These are phyloP conservation scores for Populus davidiana DNA, from an alignment of 345 rosid species.

Conservation along the genomic window DNA sequence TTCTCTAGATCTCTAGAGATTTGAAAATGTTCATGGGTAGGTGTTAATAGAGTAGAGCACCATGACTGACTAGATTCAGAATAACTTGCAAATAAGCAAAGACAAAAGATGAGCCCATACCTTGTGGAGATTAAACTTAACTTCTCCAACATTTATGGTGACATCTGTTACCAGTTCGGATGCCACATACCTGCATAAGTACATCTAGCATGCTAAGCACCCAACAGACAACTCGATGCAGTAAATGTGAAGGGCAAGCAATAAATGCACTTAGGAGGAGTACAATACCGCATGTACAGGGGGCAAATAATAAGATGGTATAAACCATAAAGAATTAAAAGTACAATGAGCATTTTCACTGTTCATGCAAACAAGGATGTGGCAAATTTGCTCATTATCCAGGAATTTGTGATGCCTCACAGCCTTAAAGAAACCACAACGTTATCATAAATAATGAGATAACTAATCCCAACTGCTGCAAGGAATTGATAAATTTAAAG, in stretches of 20 bases:
- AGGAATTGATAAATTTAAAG: background rate
- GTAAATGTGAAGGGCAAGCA: slow-evolving; percentile 4
- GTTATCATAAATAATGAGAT: background rate
- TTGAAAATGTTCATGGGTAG: background rate
- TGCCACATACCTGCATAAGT: slow-evolving; percentile 54
- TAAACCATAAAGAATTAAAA: background rate
- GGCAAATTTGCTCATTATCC: background rate
- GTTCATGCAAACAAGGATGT: background rate
- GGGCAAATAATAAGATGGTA: background rate
- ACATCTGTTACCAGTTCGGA: slow-evolving; percentile 77
- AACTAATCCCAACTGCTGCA: background rate
- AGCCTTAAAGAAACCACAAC: background rate
- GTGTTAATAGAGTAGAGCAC: background rate
- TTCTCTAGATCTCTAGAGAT: background rate
- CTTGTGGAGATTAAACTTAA: slow-evolving; percentile 86
- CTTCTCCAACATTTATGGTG: slow-evolving; percentile 62
- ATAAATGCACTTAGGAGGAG: slow-evolving; percentile 5
- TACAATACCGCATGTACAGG: background rate
- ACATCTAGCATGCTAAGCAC: slow-evolving; percentile 20
- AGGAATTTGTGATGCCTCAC: background rate
- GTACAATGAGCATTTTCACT: background rate
- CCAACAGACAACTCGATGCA: background rate
- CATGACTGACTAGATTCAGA: background rate
- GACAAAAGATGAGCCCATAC: slow-evolving; percentile 25
- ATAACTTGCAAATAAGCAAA: background rate